Conservation (phyloP, 2,329 filamentous ascomycete genomes). For the Fusarium xyrophilum region DNA sequence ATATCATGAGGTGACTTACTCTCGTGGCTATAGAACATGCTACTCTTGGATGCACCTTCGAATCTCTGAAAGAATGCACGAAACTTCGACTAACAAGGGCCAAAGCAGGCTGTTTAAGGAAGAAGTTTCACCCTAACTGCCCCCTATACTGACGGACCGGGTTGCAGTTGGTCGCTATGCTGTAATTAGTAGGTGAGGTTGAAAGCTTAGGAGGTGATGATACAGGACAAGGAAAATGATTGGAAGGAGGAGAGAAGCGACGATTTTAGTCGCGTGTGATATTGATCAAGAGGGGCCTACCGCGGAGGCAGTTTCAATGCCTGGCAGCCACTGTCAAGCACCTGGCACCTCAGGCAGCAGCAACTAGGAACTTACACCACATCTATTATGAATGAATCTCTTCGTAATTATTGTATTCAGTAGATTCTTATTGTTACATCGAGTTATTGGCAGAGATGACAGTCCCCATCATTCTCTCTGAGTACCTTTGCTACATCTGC, state of each 20-base stretch:
- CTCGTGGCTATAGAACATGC: conserved; percentile 96
- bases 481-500: background rate
- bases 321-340: conserved; percentile 29
- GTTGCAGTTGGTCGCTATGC: conserved; percentile 4
- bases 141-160: background rate
- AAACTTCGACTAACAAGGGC: background rate
- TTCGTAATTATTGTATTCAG: background rate
- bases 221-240: background rate
- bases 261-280: conserved; percentile 7
- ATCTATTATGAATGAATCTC: background rate
- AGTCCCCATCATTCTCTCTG: background rate
- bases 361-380: background rate
- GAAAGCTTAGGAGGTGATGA: conserved; percentile 4
- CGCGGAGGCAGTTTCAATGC: background rate
- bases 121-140: background rate
- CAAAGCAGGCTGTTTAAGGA: background rate
- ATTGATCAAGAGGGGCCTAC: background rate
- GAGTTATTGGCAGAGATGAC: background rate
- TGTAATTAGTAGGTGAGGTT: conserved; percentile 13
- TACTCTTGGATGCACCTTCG: background rate
- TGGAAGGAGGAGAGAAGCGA: conserved; percentile 8
- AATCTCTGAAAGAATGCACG: background rate
- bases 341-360: conserved; percentile 26
- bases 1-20: conserved; percentile 60
- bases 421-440: background rate